These are phyloP conservation scores for Podaxis mareebaensis DNA, from an alignment of 768 basidiomycete genomes.

Conservation along the genomic window DNA sequence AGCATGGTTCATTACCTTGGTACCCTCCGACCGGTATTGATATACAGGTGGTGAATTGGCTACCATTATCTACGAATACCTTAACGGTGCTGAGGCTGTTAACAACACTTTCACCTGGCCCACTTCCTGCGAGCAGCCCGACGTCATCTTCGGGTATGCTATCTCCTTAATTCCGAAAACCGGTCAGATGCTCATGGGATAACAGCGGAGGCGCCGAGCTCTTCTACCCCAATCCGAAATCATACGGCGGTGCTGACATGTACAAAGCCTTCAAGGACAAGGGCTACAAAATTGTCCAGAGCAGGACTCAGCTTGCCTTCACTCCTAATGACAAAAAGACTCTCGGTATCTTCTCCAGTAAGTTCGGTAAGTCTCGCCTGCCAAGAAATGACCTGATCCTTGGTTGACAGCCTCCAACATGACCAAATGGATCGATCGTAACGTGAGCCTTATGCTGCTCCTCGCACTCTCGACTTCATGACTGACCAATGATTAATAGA, in stretches of 20 bases:
- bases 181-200: not conserved
- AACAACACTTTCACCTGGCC: slow-evolving; percentile 39
- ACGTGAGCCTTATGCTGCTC: slow-evolving; percentile 22
- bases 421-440: slow-evolving; percentile 46
- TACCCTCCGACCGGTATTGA: not conserved
- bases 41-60: slow-evolving; percentile 30
- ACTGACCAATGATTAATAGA: slow-evolving; percentile 18
- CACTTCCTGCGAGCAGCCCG: slow-evolving; percentile 39
- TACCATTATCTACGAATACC: slow-evolving; percentile 36
- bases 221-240: slow-evolving; percentile 38
- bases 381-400: not conserved
- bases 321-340: slow-evolving; percentile 34
- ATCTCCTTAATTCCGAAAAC: not conserved
- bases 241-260: slow-evolving; percentile 39
- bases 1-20: not conserved
- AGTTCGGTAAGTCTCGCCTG: not conserved
- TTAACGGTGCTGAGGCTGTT: slow-evolving; percentile 32
- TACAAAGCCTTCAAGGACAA: slow-evolving; percentile 40
- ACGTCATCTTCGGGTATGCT: slow-evolving; percentile 45
- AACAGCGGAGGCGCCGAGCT: slow-evolving; percentile 43
- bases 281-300: slow-evolving; percentile 42
- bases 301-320: slow-evolving; percentile 35
- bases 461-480: not conserved
- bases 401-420: slow-evolving; percentile 18
- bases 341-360: slow-evolving; percentile 42